Percentiles rank a stretch among this genome's conserved stretches.
These are phyloP conservation scores for Lodderomyces elongisporus DNA, from an alignment of 1,139 yeast species.

Conservation along the genomic window DNA sequence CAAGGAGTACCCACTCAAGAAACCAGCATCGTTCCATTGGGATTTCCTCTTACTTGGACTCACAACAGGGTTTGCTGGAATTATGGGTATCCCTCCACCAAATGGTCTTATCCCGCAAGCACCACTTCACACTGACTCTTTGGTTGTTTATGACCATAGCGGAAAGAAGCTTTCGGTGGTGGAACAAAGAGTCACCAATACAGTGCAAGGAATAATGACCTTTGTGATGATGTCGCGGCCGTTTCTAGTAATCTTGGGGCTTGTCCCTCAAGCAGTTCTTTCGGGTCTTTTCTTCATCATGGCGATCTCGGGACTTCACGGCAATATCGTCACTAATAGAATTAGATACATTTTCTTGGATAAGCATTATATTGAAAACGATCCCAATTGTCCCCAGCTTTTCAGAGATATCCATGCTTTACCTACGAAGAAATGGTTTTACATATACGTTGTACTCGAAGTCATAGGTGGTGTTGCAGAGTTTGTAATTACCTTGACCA, in stretches of 20 bases:
- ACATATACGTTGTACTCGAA: conserved; percentile 53
- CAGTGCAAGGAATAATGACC: conserved; percentile 76
- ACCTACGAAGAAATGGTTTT: conserved; percentile 45
- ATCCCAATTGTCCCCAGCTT: conserved; percentile 31
- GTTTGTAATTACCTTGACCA: conserved; percentile 78
- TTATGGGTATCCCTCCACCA: conserved; percentile 90
- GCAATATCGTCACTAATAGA: conserved; percentile 59
- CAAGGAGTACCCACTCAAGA: conserved; percentile 70
- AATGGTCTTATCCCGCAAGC: conserved; percentile 97
- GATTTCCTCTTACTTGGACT: conserved; percentile 81
- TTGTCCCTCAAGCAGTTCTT: conserved; percentile 90
- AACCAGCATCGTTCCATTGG: conserved; percentile 91
- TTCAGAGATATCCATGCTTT: conserved; percentile 29
- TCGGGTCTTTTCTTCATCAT: conserved; percentile 90
- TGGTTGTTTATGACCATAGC: conserved; percentile 53
- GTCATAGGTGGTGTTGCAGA: conserved; percentile 71
- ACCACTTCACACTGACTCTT: conserved; percentile 80
- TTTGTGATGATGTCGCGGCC: conserved; percentile 91
- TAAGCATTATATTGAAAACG: conserved; percentile 32
- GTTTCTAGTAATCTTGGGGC: conserved; percentile 67
- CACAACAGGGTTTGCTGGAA: conserved; percentile 81
- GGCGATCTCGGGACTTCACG: conserved; percentile 78
- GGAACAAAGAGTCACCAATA: conserved; percentile 83
- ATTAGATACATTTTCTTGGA: conserved; percentile 66
- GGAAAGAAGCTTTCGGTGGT: conserved; percentile 58